These are phyloP conservation scores for Diaporthe citri DNA, from an alignment of 2,329 filamentous ascomycete genomes.

Conservation along the genomic window DNA sequence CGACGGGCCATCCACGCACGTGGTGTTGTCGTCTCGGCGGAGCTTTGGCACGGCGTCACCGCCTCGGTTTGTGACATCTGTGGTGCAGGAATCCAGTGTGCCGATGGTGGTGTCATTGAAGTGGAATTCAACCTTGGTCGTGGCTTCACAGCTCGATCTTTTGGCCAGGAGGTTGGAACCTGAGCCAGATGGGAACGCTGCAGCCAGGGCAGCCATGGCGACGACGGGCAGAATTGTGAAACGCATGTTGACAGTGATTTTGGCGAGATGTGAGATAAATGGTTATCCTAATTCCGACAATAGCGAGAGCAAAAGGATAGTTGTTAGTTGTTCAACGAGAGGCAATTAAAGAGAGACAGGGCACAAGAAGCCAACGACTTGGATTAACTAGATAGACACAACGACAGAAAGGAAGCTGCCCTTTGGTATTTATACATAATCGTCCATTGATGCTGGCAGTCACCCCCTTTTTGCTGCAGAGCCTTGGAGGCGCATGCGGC, in stretches of 20 bases:
- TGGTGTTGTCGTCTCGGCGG: slow-evolving; percentile 1
- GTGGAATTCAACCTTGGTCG: slow-evolving; percentile 8
- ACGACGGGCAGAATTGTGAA: background rate
- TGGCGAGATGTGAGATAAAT: background rate
- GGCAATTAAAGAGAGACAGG: background rate
- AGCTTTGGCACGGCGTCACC: background rate
- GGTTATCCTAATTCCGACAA: background rate
- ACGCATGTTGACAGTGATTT: background rate
- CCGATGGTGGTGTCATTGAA: slow-evolving; percentile 27
- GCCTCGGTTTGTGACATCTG: slow-evolving; percentile 20
- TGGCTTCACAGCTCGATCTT: background rate
- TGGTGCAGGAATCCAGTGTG: background rate
- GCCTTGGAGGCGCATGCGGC: background rate
- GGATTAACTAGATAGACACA: background rate
- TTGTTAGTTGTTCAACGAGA: slow-evolving; percentile 14
- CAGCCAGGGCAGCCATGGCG: slow-evolving; percentile 18
- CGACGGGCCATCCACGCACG: slow-evolving; percentile 3
- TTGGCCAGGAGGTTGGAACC: background rate
- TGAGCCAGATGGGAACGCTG: slow-evolving; percentile 6
- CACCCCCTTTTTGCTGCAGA: background rate
- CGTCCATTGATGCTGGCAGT: background rate
- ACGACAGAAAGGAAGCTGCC: background rate
- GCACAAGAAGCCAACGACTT: slow-evolving; percentile 3
- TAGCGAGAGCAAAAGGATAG: background rate
- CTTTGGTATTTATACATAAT: background rate